These are phyloP conservation scores for Allomyces arbusculus DNA, from an alignment of 192 early-diverging fungal genomes.

Conservation along the genomic window DNA sequence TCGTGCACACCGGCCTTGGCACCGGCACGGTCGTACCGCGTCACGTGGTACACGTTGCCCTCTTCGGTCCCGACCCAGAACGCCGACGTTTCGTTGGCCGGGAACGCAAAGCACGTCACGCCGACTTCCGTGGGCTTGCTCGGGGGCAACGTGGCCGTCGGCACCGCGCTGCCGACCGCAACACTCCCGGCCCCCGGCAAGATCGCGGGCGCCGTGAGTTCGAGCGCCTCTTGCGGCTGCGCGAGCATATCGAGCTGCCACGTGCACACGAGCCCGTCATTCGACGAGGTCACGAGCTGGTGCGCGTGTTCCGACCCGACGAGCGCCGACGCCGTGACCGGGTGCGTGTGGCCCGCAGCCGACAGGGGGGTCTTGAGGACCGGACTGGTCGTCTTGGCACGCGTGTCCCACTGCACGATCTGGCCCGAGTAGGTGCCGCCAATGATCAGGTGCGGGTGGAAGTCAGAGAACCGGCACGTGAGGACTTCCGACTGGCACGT, in stretches of 20 bases:
- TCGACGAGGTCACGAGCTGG: constrained; percentile 73
- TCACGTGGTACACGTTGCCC: constrained; percentile 80
- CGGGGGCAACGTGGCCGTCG: no score
- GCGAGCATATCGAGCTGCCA: constrained; percentile 98
- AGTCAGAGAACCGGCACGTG: constrained; percentile 69
- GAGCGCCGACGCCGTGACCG: constrained; percentile 71
- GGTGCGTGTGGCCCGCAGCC: constrained; percentile 86
- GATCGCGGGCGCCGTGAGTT: constrained; percentile 49
- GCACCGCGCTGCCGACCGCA: neutral
- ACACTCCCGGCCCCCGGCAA: neutral
- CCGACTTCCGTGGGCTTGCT: constrained; percentile 81
- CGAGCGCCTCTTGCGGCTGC: constrained; percentile 76
- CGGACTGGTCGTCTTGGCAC: constrained; percentile 54
- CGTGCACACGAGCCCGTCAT: constrained; percentile 88
- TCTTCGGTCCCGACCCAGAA: constrained; percentile 96
- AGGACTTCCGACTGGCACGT: constrained; percentile 81
- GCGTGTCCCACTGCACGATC: constrained; percentile 91
- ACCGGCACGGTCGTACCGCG: constrained; percentile 85
- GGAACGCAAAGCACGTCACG: constrained; percentile 76
- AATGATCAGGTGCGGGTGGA: constrained; percentile 78
- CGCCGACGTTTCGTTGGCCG: constrained; percentile 71
- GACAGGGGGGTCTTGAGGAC: constrained; percentile 87
- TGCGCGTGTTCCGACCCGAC: constrained; percentile 92
- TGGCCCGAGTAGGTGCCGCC: constrained; percentile 97
- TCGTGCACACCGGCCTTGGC: constrained; percentile 95